A percentile compares a stretch with the other conserved stretches of the same genome.
Conservation (phyloP, 805 yeast species). For the Yarrowia sp. region DNA sequence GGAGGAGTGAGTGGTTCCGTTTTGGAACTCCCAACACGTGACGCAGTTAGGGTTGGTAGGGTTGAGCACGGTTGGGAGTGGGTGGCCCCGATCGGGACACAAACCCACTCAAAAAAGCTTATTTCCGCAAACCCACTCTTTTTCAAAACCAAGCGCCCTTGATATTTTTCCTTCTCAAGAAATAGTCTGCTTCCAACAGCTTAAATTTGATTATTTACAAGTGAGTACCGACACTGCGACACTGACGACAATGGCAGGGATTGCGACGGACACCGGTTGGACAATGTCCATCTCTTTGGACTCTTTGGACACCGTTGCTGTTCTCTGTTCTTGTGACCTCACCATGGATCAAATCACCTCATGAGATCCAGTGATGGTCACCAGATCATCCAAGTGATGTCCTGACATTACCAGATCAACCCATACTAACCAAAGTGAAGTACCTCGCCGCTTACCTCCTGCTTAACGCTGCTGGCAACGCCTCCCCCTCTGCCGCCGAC, state of each 20-base stretch:
- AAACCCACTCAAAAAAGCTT: slow-evolving; percentile 12
- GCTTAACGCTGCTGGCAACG: slow-evolving; percentile 95
- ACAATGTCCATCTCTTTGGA: too few species aligned
- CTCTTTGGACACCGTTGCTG: neutral
- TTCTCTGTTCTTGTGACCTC: neutral
- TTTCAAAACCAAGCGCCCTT: slow-evolving; percentile 36
- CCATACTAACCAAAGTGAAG: slow-evolving; percentile 65
- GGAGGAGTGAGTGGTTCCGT: slow-evolving; percentile 33
- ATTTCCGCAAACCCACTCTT: slow-evolving; percentile 4
- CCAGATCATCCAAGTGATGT: too few species aligned
- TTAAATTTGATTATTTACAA: slow-evolving; percentile 79
- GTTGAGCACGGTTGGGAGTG: neutral
- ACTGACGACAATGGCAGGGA: neutral
- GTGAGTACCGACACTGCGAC: slow-evolving; percentile 13
- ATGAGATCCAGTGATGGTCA: too few species aligned
- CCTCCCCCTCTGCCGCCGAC: slow-evolving; percentile 92
- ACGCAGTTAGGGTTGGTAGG: slow-evolving; percentile 31
- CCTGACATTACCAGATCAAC: too few species aligned
- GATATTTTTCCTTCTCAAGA: slow-evolving; percentile 56
- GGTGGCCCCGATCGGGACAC: slow-evolving; percentile 17
- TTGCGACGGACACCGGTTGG: neutral
- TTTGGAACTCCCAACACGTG: slow-evolving; percentile 39
- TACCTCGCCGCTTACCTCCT: slow-evolving; percentile 99
- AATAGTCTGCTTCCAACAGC: slow-evolving; percentile 78
- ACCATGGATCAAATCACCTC: too few species aligned